phyloP scores from a whole-genome alignment of 345 rosid genomes.

The Populus euphratica region DNA sequence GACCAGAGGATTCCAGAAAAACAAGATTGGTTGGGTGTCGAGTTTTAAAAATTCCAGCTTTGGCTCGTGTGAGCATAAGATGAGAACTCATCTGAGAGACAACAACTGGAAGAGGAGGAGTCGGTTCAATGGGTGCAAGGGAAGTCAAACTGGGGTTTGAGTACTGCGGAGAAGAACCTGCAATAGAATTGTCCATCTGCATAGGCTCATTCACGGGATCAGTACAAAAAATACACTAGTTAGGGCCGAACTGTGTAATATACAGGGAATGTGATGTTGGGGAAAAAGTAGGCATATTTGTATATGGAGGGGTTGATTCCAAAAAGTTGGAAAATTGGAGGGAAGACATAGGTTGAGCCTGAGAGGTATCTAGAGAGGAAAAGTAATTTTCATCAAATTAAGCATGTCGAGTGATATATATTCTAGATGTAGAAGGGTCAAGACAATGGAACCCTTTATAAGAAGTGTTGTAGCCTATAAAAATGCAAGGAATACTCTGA shows the following conservation, averaged over 20 bases:
- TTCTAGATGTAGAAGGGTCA: not conserved
- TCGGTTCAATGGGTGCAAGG: not conserved
- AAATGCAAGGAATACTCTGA: not conserved
- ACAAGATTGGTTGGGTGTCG: not conserved
- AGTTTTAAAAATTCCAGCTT: conserved; percentile 11
- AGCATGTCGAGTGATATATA: conserved; percentile 1
- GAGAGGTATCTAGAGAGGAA: not conserved
- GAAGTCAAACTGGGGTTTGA: not conserved
- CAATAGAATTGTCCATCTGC: conserved; percentile 8
- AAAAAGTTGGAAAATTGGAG: not conserved
- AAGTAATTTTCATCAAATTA: conserved; percentile 11
- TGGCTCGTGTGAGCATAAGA: conserved; percentile 6
- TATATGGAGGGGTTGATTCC: not conserved
- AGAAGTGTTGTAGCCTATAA: not conserved
- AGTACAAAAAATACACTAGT: not conserved
- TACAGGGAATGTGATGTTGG: not conserved
- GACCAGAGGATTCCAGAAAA: not conserved
- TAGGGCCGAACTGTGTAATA: not conserved
- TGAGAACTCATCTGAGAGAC: not conserved
- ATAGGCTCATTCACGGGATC: not conserved
- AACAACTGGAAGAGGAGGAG: not conserved
- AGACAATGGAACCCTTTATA: not conserved
- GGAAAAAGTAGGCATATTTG: no score
- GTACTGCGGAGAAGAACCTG: not conserved
- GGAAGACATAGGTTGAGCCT: not conserved